Conservation (phyloP, 208 protist species). For the Acanthamoeba divionensis region DNA sequence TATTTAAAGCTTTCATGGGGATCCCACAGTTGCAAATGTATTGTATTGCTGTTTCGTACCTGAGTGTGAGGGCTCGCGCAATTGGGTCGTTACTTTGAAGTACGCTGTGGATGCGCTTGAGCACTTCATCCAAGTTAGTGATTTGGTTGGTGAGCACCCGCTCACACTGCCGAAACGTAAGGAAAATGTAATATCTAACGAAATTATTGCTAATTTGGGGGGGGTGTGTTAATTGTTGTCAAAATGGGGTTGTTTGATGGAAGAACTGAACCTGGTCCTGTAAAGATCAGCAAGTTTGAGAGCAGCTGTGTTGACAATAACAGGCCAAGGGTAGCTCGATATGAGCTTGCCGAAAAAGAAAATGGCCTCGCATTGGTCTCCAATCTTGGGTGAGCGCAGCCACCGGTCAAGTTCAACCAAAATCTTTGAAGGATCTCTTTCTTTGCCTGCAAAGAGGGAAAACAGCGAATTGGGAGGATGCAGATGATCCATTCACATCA, state of each 20-base stretch:
- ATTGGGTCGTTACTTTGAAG: slow-evolving; percentile 25
- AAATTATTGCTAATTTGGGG: slow-evolving; percentile 52
- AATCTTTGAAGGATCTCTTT: not conserved
- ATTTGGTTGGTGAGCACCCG: not conserved
- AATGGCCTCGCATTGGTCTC: slow-evolving; percentile 41
- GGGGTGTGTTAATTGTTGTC: too few relatives aligned
- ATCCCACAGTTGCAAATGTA: too few relatives aligned
- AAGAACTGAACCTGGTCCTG: not conserved
- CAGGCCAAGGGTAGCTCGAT: slow-evolving; percentile 20
- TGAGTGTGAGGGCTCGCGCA: slow-evolving; percentile 23
- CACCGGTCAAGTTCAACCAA: slow-evolving; percentile 20
- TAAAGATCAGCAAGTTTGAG: slow-evolving; percentile 39
- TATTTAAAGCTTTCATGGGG: too few relatives aligned
- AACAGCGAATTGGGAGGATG: slow-evolving; percentile 51
- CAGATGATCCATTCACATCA: too few relatives aligned
- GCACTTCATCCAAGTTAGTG: slow-evolving; percentile 31
- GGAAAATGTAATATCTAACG: not conserved
- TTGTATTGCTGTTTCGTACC: too few relatives aligned
- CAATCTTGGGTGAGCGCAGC: not conserved
- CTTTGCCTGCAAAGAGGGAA: not conserved
- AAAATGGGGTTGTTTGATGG: too few relatives aligned
- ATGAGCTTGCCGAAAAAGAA: slow-evolving; percentile 26
- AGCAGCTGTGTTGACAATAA: slow-evolving; percentile 26
- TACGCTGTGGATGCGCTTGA: slow-evolving; percentile 25
- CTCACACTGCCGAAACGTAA: not conserved